Conservation (phyloP, 345 rosid genomes). For the Eucalyptus pauciflora region DNA sequence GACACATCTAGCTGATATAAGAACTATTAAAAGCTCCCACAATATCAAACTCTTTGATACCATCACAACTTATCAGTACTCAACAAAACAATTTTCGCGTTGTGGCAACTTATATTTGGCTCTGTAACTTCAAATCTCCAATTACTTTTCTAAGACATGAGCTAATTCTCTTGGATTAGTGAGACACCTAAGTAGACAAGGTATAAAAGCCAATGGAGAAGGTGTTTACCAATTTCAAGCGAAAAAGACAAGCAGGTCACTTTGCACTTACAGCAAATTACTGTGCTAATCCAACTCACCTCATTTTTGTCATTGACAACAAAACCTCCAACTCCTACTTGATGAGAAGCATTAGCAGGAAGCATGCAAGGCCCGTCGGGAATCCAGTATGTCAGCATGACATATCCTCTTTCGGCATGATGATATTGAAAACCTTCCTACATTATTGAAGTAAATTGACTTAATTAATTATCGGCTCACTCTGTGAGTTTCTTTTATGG, state of each 20-base stretch:
- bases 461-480: neutral
- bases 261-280: neutral
- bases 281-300: conserved; percentile 13
- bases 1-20: neutral
- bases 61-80: neutral
- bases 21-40: neutral
- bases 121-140: neutral
- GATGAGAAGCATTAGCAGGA: conserved; percentile 94
- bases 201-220: neutral
- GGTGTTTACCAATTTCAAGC: neutral
- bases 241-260: neutral
- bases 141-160: neutral
- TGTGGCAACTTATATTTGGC: neutral
- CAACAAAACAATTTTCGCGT: neutral
- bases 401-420: conserved; percentile 79
- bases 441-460: neutral
- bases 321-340: conserved; percentile 94
- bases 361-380: conserved; percentile 87
- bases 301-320: conserved; percentile 70
- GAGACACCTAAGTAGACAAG: neutral
- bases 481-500: neutral
- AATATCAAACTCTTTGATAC: neutral
- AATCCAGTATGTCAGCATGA: conserved; percentile 92
- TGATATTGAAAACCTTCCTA: conserved; percentile 94
- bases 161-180: neutral